Base-by-base conservation (phyloP, 768 basidiomycete genomes). In the Calocybe indica region DNA sequence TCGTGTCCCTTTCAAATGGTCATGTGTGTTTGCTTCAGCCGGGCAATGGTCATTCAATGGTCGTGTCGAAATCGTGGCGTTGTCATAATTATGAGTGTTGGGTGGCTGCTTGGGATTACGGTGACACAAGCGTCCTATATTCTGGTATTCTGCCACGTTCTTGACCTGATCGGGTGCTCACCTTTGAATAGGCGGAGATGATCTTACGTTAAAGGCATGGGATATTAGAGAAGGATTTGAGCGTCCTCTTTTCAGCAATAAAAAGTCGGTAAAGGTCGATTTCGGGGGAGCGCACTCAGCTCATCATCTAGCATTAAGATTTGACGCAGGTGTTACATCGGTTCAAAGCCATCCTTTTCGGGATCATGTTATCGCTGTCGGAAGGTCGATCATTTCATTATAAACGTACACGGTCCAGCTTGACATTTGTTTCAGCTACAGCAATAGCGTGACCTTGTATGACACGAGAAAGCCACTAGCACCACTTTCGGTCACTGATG, bases 81-180 rank as follows among this genome's bases (percentile, higher is more conserved):
- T 94, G 90, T 1, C 96, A 98, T 56, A 90, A 93, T 48, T 82
- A 83, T 57, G 96, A 99, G 60, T 88, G 94, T 0, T 99, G 96
- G 96, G 80, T 92, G 42, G 82, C 87, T 1, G 82, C 88, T 1
- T 98, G 92, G 85, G 79, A 97, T 57, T 83, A 86, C 53, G 95
- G 92, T 88, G 70, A 93, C 50, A 69, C 73, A 1, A 80, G 82
- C 56, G 63, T 89, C 33, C 71, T 96, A 4, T 97, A 90, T 68
- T 92, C 92, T 8, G 94, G 93, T 88, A 40, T 41, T 68, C 54
- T 40, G 9, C 38, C 32, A 32, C 13, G 28, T 34, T 30, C 43
- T 22, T 12, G 12, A 12, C 12, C 13, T 40, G 15, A 7, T 44
- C 29, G 33, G 31, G 31, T 32, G 11, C 3, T 29, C 15, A 13